Base-by-base conservation (phyloP, 495 filamentous ascomycete species). In the Daldinia caldariorum region DNA sequence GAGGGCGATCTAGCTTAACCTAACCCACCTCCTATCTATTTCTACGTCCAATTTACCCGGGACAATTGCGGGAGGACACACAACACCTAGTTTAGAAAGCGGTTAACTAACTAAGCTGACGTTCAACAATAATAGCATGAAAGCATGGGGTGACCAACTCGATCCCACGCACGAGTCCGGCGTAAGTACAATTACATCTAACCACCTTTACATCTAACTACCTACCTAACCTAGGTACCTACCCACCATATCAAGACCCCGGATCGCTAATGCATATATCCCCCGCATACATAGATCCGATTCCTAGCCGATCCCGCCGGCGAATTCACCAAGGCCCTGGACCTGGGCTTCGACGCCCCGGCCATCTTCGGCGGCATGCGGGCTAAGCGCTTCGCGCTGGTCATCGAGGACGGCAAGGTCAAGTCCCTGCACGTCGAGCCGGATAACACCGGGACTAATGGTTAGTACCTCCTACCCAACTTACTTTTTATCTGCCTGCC, bases 231-330 rank as follows among this genome's bases (percentile, higher is more conserved):
- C n/a, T n/a, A n/a, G n/a, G n/a, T n/a, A n/a, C n/a, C 22, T 32
- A 38, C 59, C 18, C 8, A 20, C 12, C 26, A 34, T n/a, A 14
- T 31, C 31, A 34, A 31, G 1, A 9, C 20, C 56, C n/a, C 20
- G 13, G 34, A 9, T 49, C 13, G 39, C 59, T 39, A 57, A 61
- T n/a, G n/a, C n/a, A n/a, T n/a, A n/a, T 35, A 35, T 35, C 9
- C 34, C 34, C 10, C 5, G 35, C 39, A 6, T 26, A 43, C 12
- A 18, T 26, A 85, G 82, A 80, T 97, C 77, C 94, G 94, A 71
- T 97, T 97, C 84, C 85, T 99, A 16, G 94, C 91, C 63, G 95
- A 99, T 80, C 92, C 95, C 13, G 81, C 87, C n/a, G 90, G 85
- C 55, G 81, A 87, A 63, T 96, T 97, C 84, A 97, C 92, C 68